phyloP scores from a whole-genome alignment of 2,329 filamentous ascomycete species.

The Cercospora sp. region DNA sequence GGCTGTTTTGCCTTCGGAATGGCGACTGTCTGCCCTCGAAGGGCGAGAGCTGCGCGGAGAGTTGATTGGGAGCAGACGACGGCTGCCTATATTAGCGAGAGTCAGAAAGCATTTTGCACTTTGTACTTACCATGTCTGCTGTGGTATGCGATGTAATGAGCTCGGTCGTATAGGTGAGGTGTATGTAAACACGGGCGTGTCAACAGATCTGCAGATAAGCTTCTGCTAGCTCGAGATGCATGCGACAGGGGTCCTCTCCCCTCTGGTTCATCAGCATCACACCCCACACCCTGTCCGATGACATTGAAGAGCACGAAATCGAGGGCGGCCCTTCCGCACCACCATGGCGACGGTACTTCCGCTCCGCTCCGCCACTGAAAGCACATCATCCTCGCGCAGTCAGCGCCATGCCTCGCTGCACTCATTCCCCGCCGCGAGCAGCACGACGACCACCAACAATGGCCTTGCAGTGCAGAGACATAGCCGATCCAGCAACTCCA shows the following conservation, averaged over 20 bases:
- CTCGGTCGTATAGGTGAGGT: not conserved
- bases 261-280: not conserved
- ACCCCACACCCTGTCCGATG: not conserved
- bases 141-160: not conserved
- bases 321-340: not conserved
- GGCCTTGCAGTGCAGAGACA: constrained; percentile 42
- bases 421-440: constrained; percentile 42
- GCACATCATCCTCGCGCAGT: constrained; percentile 26
- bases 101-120: not conserved
- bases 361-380: constrained; percentile 34
- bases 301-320: not conserved
- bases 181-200: not conserved
- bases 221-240: not conserved
- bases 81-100: constrained; percentile 2
- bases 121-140: constrained; percentile 2
- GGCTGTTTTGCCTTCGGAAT: constrained; percentile 38
- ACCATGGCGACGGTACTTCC: constrained; percentile 37
- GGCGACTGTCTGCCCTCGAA: constrained; percentile 37
- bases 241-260: not conserved
- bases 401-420: constrained; percentile 44
- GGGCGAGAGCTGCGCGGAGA: constrained; percentile 22
- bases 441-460: constrained; percentile 30
- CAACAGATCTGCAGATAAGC: not conserved
- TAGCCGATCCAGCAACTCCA: constrained; percentile 25
- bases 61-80: constrained; percentile 14